Evolutionary conservation across 108 stramenopile genomes (phyloP), one percentile per base, ranked within the genome.

Genomic region (Nitzschia putrida): DNA sequence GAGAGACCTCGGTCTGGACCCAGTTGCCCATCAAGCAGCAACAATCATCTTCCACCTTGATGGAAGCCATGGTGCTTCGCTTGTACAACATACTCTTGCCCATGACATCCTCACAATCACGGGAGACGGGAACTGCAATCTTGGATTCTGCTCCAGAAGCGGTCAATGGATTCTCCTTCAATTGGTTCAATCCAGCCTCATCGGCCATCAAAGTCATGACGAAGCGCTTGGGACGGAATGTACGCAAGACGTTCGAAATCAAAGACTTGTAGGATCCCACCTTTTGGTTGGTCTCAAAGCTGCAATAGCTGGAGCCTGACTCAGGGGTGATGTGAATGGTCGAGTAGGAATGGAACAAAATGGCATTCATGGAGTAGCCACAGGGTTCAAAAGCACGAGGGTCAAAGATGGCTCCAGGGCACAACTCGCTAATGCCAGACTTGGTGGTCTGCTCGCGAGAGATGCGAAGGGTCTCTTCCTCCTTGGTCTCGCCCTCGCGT

Each of bases 261-360:
- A 99, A 80, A 5, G 93, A 73, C 26, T 86, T 88, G 89, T 96
- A 97, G 26, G 80, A 82, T 29, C 71, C 72, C 29, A 98, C 76
- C 63, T 93, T 89, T 61, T 95, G 93, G 72, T 99, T 99, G 44
- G 98, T 99, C 88, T 99, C 99, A 74, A 99, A 99, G 77, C 88
- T 91, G 6, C 95, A 97, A 74, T 99, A 99, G 57, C 87, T 91
- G 58, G 94, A 96, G 7, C 94, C 91, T 16, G 82, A 79, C 79
- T 99, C 99, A 10, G 99, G 99, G 24, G 99, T 99, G 61, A 99
- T 96, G 83, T 99, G 99, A 64, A 99, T 96, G 57, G 99, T 99
- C 55, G 91, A 93, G 84, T 99, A 99, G 53, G 96, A 92, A 24
- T 88, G 94, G 81, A 94, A 97, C 44, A 94, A 73, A 59, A 99